Base-by-base conservation (phyloP, 139 green algal genomes). In the Picochlorum sp. region DNA sequence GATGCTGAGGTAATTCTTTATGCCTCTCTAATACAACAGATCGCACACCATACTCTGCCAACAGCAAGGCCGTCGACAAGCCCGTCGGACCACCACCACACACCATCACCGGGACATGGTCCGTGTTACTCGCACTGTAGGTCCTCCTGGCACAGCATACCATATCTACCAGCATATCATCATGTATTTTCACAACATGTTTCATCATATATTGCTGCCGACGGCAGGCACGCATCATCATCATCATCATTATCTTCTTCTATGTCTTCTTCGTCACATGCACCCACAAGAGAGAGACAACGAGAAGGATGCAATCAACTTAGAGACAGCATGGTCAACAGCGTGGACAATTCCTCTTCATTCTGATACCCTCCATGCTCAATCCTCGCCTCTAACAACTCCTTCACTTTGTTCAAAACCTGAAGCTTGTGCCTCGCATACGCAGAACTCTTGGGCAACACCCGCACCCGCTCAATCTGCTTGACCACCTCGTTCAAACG, bases 11-110 rank as follows among this genome's bases (percentile, higher is more conserved):
- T n/a, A 77, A 64, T 24, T 13, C 26, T 3, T 15, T 11, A 2
- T 16, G 20, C 14, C 52, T 70, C 65, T 95, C 87, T 60, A 95
- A 62, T 21, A 97, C 60, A 28, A 95, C 13, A 14, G 64, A 68
- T 0, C 45, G 69, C 9, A 92, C 57, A 0, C 82, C 81, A 57
- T 83, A 79, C 45, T 77, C 68, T 3, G 76, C 76, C 9, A 96
- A 73, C 54, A 92, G 66, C 14, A 78, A 44, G 0, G 81, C 82
- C 2, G 90, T 68, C 4, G 81, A 78, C 1, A 95, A 69, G 6
- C 90, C 90, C 7, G 77, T 86, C 15, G 90, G 90, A 18, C 90
- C 90, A 7, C 73, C 90, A 1, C 90, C 90, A 1, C 66, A 70
- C 6, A 96, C 86, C 0, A 90, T 65, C 4, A 96, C 87, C n/a